Conservation (phyloP, 2,329 filamentous ascomycete species). For the Cryphonectria radicalis region DNA sequence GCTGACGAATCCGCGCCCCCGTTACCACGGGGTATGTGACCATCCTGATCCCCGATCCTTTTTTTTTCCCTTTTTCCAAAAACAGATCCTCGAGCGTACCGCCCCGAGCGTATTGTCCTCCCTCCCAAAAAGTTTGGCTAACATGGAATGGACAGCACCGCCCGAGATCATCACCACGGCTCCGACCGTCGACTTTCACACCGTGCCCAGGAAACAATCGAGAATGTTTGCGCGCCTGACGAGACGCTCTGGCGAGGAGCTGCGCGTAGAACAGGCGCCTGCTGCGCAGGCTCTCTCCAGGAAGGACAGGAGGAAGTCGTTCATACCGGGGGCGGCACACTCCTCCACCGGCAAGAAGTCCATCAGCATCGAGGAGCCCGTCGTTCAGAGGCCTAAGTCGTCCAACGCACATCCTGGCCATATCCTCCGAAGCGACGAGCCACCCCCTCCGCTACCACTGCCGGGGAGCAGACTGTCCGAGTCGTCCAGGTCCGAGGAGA, state of each 20-base stretch:
- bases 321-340: constrained; percentile 40
- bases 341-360: constrained; percentile 44
- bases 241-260: constrained; percentile 56
- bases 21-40: constrained; percentile 59
- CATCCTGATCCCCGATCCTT: not conserved
- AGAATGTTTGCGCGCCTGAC: constrained; percentile 55
- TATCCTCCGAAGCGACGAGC: constrained; percentile 34
- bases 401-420: constrained; percentile 57
- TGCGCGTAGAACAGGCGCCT: constrained; percentile 40
- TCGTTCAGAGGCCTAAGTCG: constrained; percentile 55
- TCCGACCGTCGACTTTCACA: constrained; percentile 70
- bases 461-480: constrained; percentile 74
- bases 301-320: constrained; percentile 48
- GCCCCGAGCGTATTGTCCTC: not conserved
- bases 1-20: constrained; percentile 58
- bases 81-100: not conserved
- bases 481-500: constrained; percentile 87
- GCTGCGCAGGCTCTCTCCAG: constrained; percentile 38
- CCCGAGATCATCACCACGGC: constrained; percentile 89
- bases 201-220: constrained; percentile 58
- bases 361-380: constrained; percentile 67
- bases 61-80: not conserved
- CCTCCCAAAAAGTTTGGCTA: constrained; percentile 30
- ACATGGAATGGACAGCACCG: constrained; percentile 45
- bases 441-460: constrained; percentile 63